Base-by-base conservation (phyloP, 2,329 filamentous ascomycete genomes). In the Macrophomina pseudophaseolina region DNA sequence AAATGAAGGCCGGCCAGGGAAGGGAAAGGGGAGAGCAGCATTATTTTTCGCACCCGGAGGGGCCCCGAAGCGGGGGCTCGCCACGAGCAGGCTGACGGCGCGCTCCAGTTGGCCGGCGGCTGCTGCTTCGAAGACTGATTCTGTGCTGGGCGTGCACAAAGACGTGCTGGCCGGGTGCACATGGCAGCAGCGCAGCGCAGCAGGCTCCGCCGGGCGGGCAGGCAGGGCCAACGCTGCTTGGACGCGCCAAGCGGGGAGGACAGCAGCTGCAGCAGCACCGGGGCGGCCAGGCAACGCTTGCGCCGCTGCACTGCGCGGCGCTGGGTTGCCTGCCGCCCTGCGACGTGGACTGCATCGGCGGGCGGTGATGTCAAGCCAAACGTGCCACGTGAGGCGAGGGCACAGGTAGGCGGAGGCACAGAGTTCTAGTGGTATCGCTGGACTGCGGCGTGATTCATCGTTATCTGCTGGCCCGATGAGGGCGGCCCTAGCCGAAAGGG, bases 401-500 rank as follows among this genome's bases (percentile, higher is more conserved):
- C 42, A 14, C 16, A 14, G 42, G 42, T 18, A 16, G 42, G 42
- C 42, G 16, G 11, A 14, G 42, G 42, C 42, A 44, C 9, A 23
- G 23, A 23, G 23, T 23, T 23, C 12, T 44, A 18, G 42, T 14
- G 5, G 7, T 9, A 9, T 44, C 16, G 42, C 12, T n/a, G 11
- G 8, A 14, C 42, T 42, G 40, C 40, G 35, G 58, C 58, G 58
- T 64, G 60, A 64, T 64, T 53, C 60, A 51, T 40, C 53, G 64
- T 66, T 66, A 66, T 66, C 64, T 51, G 53, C 14, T 46, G 62
- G 49, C 40, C 49, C 35, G 51, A 56, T 65, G 49, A 33, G 40
- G 18, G 38, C 38, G 38, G 64, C 40, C 40, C 64, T 66, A 66
- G 64, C 42, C 64, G 52, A 66, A 66, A 58, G 53, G 53, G 23